Percentiles rank a stretch among this genome's conserved stretches.
phyloP scores from a whole-genome alignment of 805 yeast genomes.

The Pichia eremophila region DNA sequence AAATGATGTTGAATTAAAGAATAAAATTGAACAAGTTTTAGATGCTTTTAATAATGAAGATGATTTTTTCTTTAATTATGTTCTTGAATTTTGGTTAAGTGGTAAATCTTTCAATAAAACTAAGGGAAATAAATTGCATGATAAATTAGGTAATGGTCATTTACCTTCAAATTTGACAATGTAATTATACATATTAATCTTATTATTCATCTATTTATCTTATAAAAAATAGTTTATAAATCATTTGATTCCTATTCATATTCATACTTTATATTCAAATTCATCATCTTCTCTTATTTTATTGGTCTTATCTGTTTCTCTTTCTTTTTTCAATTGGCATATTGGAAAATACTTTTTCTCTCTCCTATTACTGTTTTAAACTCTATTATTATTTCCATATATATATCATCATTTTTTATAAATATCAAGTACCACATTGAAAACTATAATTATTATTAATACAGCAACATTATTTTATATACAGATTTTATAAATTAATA shows the following conservation, averaged over 20 bases:
- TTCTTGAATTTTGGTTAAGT: slow-evolving; percentile 25
- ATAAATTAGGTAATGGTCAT: slow-evolving; percentile 7
- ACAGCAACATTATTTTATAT: neutral
- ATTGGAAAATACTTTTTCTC: neutral
- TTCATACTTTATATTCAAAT: neutral
- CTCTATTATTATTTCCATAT: neutral
- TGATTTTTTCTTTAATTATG: slow-evolving; percentile 26
- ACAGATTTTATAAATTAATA: neutral
- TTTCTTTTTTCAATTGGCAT: neutral
- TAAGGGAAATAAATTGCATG: slow-evolving; percentile 17
- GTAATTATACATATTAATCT: neutral
- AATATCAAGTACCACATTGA: too few relatives aligned
- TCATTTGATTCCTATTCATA: too few relatives aligned
- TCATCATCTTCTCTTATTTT: neutral
- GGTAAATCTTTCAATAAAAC: slow-evolving; percentile 24
- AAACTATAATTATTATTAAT: too few relatives aligned
- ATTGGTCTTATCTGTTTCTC: neutral
- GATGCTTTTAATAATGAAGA: slow-evolving; percentile 26
- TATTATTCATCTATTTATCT: too few relatives aligned
- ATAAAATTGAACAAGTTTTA: slow-evolving; percentile 18
- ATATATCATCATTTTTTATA: too few relatives aligned
- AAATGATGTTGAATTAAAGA: slow-evolving; percentile 25
- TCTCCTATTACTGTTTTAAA: neutral
- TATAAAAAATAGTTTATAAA: too few relatives aligned
- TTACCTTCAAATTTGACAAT: slow-evolving; percentile 8